Evolutionary conservation across 2,329 filamentous ascomycete species (phyloP), one percentile per base, ranked within the genome.

Genomic region (Cladosporium cucumerinum): DNA sequence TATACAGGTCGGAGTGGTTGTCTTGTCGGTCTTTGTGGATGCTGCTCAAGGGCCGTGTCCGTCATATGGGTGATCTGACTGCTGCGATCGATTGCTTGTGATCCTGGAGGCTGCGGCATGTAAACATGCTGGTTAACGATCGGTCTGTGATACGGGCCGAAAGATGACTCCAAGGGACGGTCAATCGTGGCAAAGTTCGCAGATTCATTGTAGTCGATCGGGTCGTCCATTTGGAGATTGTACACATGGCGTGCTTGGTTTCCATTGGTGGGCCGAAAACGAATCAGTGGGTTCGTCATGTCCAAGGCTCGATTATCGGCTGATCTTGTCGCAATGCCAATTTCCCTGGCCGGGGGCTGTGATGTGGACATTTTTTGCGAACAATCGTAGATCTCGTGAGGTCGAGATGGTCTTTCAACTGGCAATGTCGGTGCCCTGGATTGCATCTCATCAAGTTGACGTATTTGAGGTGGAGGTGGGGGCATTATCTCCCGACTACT

Each of bases 401-500:
- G 25, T 8, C 46, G 55, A 28, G 25, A 14, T 7, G 23, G 1
- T 18, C 21, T 12, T n/a, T 18, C 5, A 7, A 18, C 16, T 4
- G 21, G 32, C 18, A 21, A 10, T 26, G 34, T 23, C 5, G 11
- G 5, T 46, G 25, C 14, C n/a, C 12, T n/a, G 23, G 18, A 16
- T 18, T 58, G 55, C 36, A 26, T n/a, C 23, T 58, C 23, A 2
- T 18, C 16, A 11, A 36, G 58, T 23, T 25, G 43, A 12, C n/a
- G 28, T 30, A 46, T n/a, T 43, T 55, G 60, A 8, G 21, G 16
- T 21, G 60, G 60, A 5, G 78, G 78, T 5, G 78, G 78, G 46
- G 77, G 78, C 78, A 80, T 80, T 12, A 71, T 54, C 18, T 78
- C 74, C 46, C 74, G 73, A 61, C 74, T 73, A 25, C 65, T 64